phyloP scores from a whole-genome alignment of 805 yeast species.

The Kluyveromyces dobzhanskii region DNA sequence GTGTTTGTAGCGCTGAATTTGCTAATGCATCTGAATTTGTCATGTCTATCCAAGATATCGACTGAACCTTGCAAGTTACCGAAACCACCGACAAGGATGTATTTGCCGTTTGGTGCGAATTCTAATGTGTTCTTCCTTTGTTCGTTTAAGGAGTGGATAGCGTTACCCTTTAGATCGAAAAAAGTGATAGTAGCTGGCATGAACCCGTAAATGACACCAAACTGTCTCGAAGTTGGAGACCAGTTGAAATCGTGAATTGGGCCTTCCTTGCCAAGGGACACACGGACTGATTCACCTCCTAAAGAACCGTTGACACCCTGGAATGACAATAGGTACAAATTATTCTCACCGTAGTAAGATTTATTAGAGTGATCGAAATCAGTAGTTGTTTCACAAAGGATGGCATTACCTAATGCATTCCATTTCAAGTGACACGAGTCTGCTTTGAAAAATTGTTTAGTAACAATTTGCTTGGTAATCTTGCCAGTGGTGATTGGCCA shows the following conservation, averaged over 20 bases:
- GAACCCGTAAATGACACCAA: constrained; percentile 94
- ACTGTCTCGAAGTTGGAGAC: constrained; percentile 94
- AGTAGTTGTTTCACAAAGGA: constrained; percentile 87
- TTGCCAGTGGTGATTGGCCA: constrained; percentile 39
- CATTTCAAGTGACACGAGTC: constrained; percentile 88
- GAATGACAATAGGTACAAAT: constrained; percentile 61
- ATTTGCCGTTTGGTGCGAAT: constrained; percentile 91
- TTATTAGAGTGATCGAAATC: constrained; percentile 92
- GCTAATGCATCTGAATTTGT: constrained; percentile 70
- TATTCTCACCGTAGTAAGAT: constrained; percentile 95
- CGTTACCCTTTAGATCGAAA: constrained; percentile 89
- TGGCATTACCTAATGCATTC: constrained; percentile 92
- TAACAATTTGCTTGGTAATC: constrained; percentile 60
- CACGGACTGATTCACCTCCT: constrained; percentile 84
- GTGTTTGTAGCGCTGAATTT: constrained; percentile 90
- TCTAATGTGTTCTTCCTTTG: constrained; percentile 83
- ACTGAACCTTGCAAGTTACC: constrained; percentile 97
- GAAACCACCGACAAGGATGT: constrained; percentile 89
- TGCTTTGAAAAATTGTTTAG: constrained; percentile 89
- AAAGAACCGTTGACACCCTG: constrained; percentile 59
- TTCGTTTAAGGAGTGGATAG: constrained; percentile 72
- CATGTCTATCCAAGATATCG: constrained; percentile 87
- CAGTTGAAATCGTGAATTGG: constrained; percentile 97
- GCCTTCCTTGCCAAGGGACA: constrained; percentile 82
- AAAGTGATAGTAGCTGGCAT: constrained; percentile 96